Evolutionary conservation across 2,329 filamentous ascomycete genomes (phyloP), one percentile per base, ranked within the genome.

Genomic region (Pezizomycotina sp.): DNA sequence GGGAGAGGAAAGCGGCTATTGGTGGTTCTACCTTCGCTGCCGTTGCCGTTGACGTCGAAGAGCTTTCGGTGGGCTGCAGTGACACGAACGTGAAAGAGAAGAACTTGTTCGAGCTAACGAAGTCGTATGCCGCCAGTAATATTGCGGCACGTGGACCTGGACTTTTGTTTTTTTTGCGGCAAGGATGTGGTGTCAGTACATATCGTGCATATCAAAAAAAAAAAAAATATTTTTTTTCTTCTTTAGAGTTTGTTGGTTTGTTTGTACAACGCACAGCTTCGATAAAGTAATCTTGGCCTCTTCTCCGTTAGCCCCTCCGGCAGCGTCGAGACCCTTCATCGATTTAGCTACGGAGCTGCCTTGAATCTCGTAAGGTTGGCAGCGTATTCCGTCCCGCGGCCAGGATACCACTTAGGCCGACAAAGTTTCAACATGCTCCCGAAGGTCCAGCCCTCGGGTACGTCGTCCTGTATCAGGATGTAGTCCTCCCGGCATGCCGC

Each of bases 51-150:
- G n/a, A n/a, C n/a, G n/a, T n/a, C n/a, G n/a, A n/a, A 5, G 31
- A 36, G 8, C 20, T 14, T 24, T 39, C 36, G 6, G 28, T 30
- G 6, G 38, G 34, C 14, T 32, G 38, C 22, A 27, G 34, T 18
- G 31, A 43, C 12, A 46, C 71, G 27, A 98, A 60, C 50, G 77
- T 84, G 55, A 80, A 77, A 56, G 81, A 86, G 58, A 98, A 95
- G 6, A 93, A 65, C 58, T 93, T 95, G 62, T 95, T 98, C 21
- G 84, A 78, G 53, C 92, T 78, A 3, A 75, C 74, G 55, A 95
- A 95, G 55, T 95, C 89, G 55, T 95, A 98, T 0, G 81, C 76
- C 1, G 82, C 75, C 21, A 98, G 65, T 3, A 95, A 60, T 2
- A 91, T 65, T 4, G 84, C 74, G 10, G 82, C 78, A 55, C 84